These are phyloP conservation scores for Podaxis sp. DNA, from an alignment of 768 basidiomycete genomes.

Conservation along the genomic window DNA sequence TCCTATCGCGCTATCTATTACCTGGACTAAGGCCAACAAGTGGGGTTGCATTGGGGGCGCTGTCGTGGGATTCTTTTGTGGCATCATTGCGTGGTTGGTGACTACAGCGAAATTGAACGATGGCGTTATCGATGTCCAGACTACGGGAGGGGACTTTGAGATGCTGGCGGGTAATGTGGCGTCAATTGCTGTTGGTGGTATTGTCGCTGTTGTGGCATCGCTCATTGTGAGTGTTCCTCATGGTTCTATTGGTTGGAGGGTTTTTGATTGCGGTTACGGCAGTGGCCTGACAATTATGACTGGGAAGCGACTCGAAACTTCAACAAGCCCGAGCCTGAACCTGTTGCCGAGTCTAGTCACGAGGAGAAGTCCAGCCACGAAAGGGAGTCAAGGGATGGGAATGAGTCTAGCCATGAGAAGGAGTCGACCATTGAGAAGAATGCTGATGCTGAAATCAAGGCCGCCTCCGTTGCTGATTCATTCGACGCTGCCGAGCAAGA, in stretches of 20 bases:
- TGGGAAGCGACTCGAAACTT: conserved; percentile 80
- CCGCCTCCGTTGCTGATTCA: conserved; percentile 35
- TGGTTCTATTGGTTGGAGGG: neutral
- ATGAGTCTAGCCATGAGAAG: conserved; percentile 7
- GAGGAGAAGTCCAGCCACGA: neutral
- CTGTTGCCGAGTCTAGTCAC: conserved; percentile 21
- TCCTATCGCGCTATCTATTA: conserved; percentile 83
- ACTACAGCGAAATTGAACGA: conserved; percentile 71
- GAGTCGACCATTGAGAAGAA: conserved; percentile 41
- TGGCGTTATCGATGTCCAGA: conserved; percentile 70
- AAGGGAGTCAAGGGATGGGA: no score
- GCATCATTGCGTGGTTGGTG: conserved; percentile 83
- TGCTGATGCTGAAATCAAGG: conserved; percentile 22
- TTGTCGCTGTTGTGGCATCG: conserved; percentile 58
- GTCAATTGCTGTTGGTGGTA: conserved; percentile 77
- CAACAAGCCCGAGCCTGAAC: conserved; percentile 42
- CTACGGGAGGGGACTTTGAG: conserved; percentile 50
- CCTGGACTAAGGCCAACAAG: conserved; percentile 86
- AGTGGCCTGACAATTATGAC: conserved; percentile 84
- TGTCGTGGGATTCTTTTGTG: conserved; percentile 64
- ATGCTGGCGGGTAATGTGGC: conserved; percentile 94
- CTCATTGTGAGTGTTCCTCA: neutral
- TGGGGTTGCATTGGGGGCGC: conserved; percentile 80
- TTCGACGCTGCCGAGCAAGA: conserved; percentile 40
- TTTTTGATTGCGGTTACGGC: conserved; percentile 1